phyloP scores from a whole-genome alignment of 1,139 yeast genomes.

The Yamadazyma membranifaciens region DNA sequence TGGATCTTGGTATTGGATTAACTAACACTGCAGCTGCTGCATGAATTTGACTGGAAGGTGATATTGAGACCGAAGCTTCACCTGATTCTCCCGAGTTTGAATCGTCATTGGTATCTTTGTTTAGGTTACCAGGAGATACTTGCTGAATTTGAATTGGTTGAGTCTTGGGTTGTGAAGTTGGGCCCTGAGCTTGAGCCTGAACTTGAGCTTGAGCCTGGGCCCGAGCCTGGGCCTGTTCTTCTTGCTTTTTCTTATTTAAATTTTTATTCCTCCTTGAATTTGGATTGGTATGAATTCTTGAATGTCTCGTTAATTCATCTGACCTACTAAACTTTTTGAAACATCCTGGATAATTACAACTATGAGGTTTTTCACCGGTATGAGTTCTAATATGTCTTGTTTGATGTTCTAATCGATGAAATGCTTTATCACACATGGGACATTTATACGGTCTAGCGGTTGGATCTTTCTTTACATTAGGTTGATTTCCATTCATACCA shows the following conservation, averaged over 20 bases:
- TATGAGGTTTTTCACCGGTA: conserved; percentile 94
- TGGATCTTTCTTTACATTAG: conserved; percentile 22
- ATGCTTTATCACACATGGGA: conserved; percentile 88
- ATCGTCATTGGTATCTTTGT: not conserved
- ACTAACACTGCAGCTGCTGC: conserved; percentile 9
- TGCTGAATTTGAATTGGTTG: not conserved
- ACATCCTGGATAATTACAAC: conserved; percentile 86
- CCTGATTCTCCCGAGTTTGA: not conserved
- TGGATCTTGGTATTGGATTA: conserved; percentile 7
- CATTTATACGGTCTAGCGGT: conserved; percentile 76
- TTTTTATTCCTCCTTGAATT: conserved; percentile 60
- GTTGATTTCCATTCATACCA: not conserved
- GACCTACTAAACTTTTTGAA: conserved; percentile 79
- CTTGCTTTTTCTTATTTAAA: conserved; percentile 16
- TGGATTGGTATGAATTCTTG: conserved; percentile 83
- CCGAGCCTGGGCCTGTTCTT: not conserved
- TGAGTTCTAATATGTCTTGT: conserved; percentile 93
- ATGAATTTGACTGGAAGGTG: conserved; percentile 5
- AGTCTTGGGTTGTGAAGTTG: not conserved
- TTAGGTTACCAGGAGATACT: not conserved
- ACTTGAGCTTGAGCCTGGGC: not conserved
- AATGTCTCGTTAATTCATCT: conserved; percentile 89
- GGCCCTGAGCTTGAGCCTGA: not conserved
- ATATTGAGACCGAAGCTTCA: not conserved
- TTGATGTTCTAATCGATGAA: conserved; percentile 89